Conservation (phyloP, 176 grass and related monocot genomes). For the Triticum timopheevii region DNA sequence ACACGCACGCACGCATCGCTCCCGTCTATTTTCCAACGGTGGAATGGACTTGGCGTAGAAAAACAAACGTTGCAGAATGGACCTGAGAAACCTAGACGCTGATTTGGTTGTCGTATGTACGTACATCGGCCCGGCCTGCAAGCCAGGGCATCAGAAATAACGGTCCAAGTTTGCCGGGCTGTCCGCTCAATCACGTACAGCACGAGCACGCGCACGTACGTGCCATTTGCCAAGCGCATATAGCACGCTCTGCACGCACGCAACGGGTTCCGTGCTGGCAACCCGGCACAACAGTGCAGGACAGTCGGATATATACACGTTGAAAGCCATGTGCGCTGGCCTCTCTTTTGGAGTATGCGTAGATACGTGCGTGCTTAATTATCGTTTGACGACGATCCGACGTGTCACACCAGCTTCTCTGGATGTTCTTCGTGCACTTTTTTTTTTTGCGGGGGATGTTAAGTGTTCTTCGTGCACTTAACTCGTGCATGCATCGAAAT, state of each 20-base stretch:
- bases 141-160: background rate
- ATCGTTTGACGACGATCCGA: too few species aligned
- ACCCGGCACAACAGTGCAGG: background rate
- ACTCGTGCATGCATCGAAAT: background rate
- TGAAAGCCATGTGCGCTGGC: background rate
- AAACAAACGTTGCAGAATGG: background rate
- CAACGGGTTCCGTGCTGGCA: background rate
- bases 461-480: background rate
- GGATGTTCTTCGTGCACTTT: too few species aligned
- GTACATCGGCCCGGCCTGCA: background rate
- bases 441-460: too few species aligned
- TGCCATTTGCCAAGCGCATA: background rate
- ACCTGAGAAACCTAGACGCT: background rate
- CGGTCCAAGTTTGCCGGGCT: background rate
- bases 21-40: background rate
- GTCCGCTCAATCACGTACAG: background rate
- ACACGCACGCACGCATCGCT: background rate
- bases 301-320: background rate
- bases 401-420: too few species aligned
- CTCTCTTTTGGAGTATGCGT: background rate
- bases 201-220: background rate
- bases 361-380: background rate
- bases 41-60: background rate
- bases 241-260: background rate
- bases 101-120: background rate